Base-by-base conservation (phyloP, 2,329 filamentous ascomycete species). In the Cladosporium oxysporum region DNA sequence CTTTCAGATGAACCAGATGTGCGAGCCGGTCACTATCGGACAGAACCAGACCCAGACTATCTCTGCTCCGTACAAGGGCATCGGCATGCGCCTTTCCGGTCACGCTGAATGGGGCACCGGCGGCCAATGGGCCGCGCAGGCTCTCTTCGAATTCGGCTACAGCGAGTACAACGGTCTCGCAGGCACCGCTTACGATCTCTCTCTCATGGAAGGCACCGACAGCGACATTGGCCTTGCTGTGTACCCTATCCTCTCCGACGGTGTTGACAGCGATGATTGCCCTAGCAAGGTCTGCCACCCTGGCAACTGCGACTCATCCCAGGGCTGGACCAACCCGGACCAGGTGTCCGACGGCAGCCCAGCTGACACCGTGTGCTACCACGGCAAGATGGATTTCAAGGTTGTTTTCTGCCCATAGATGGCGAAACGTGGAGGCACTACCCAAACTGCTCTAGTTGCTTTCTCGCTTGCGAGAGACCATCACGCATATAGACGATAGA, bases 311-410 rank as follows among this genome's bases (percentile, higher is more conserved):
- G 65, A 67, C 29, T 33, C 60, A 8, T 52, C 53, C 26, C 68
- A 75, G 41, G 71, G 71, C 23, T 74, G 73, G 73, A 74, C 73
- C 41, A 67, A 70, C 55, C 68, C 71, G 4, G 64, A 70, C 57
- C 73, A 75, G 68, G 50, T 66, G 7, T 44, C 68, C 12, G 57
- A 66, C 35, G 72, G 71, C 5, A 70, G 67, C 58, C 72, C 73
- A 8, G 73, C 73, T 35, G 73, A 75, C 66, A 74, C 73, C 6
- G 72, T 72, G 29, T 75, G 73, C 66, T 74, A 74, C 63, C 29
- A 74, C 10, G 73, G 73, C 23, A 70, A 70, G 67, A 72, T 69
- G 14, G 69, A 71, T 31, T 74, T 74, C 64, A 70, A 71, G 65
- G 70, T 75, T 7, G 69, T 72, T 5, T 74, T 68, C 58, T 75